Percentiles rank a stretch among this genome's conserved stretches.
phyloP scores from a whole-genome alignment of 1,284 basidiomycete species.

The Ceratobasidium sp. region DNA sequence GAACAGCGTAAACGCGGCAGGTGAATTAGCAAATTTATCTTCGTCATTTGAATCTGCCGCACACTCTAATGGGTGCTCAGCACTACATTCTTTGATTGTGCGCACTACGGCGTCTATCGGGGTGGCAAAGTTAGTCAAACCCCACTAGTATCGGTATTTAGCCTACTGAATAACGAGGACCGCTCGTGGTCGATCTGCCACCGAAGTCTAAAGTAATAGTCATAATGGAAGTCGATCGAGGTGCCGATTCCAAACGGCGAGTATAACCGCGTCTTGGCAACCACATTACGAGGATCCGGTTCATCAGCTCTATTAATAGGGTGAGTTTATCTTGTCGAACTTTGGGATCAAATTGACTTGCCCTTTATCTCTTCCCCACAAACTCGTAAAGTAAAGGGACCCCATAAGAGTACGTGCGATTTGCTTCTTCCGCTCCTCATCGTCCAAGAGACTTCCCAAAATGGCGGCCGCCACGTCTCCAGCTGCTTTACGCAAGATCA shows the following conservation, averaged over 20 bases:
- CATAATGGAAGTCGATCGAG: constrained; percentile 21
- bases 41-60: background rate
- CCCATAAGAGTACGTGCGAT: constrained; percentile 18
- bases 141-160: background rate
- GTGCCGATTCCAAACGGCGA: constrained; percentile 32
- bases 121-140: background rate
- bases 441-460: constrained; percentile 1
- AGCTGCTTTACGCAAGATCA: constrained; percentile 4
- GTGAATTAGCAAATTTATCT: background rate
- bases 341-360: background rate
- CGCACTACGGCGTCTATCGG: background rate
- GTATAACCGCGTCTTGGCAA: constrained; percentile 11
- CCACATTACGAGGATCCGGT: constrained; percentile 1
- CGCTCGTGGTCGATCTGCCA: background rate
- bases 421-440: constrained; percentile 9
- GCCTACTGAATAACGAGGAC: constrained; percentile 1
- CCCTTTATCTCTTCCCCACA: constrained; percentile 10
- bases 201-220: constrained; percentile 10
- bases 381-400: constrained; percentile 20
- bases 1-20: constrained; percentile 5
- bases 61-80: too few relatives aligned
- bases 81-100: background rate
- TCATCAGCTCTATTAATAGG: background rate
- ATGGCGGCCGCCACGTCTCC: constrained; percentile 23
- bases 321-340: background rate